Evolutionary conservation across 495 filamentous ascomycete genomes (phyloP).

Genomic region (Trichoderma reesei): DNA sequence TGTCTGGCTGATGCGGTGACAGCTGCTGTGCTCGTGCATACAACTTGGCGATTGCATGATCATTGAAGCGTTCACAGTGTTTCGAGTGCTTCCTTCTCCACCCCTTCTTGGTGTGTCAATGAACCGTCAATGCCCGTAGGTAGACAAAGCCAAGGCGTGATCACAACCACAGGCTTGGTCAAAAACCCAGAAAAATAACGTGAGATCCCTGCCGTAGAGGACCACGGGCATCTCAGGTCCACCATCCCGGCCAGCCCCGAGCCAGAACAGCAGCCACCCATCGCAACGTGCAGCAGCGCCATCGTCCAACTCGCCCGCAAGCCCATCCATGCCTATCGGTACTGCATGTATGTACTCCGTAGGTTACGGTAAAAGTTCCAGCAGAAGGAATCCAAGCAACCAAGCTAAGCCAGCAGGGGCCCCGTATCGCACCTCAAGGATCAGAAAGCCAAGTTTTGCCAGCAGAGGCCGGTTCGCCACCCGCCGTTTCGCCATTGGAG

Average conservation of each 20-base stretch:
- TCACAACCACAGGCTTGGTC: no score
- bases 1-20: neutral
- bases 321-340: no score
- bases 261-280: neutral
- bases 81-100: no score
- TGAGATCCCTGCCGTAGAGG: neutral
- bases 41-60: neutral
- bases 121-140: no score
- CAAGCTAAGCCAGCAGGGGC: no score
- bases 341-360: no score
- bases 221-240: neutral
- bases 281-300: constrained; percentile 9
- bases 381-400: no score
- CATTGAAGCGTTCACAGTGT: neutral
- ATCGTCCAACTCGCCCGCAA: constrained; percentile 7
- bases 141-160: no score
- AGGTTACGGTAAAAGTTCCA: no score
- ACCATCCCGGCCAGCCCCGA: neutral
- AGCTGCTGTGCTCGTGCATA: neutral
- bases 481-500: neutral
- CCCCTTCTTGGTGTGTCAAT: no score
- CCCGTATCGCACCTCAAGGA: no score
- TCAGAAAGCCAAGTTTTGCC: neutral
- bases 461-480: neutral
- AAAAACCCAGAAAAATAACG: neutral